Evolutionary conservation across 106 monocot genomes (phyloP).

Genomic region (Xerophyta viscosa): DNA sequence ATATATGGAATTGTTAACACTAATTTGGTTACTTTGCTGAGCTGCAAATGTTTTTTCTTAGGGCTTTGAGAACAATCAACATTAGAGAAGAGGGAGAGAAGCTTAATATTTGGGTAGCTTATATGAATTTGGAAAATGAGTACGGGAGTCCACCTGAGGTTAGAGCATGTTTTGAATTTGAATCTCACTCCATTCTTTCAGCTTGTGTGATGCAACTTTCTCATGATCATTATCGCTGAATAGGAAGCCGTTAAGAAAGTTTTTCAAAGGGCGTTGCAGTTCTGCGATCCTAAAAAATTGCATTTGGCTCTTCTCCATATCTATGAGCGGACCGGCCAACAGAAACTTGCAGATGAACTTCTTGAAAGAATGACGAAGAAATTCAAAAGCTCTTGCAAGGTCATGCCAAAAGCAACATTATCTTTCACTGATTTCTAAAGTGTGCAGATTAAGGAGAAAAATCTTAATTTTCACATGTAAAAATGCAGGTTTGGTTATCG

Average conservation of each 20-base stretch:
- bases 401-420: constrained; percentile 1
- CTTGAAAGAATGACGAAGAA: constrained; percentile 77
- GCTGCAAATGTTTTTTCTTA: too few relatives aligned
- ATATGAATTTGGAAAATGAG: constrained; percentile 88
- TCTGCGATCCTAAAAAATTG: constrained; percentile 77
- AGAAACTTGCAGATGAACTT: constrained; percentile 60
- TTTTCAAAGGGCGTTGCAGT: constrained; percentile 77
- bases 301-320: constrained; percentile 75
- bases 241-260: constrained; percentile 75
- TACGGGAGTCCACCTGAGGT: constrained; percentile 86
- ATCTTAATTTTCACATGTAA: neutral
- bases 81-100: constrained; percentile 85
- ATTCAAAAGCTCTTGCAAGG: constrained; percentile 88
- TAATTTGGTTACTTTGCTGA: neutral
- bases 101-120: constrained; percentile 93
- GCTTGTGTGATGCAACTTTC: neutral
- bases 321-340: constrained; percentile 75
- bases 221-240: neutral
- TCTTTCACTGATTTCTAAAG: neutral
- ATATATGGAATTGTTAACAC: too few relatives aligned
- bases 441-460: neutral
- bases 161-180: neutral
- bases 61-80: constrained; percentile 84
- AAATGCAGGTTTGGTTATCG: constrained; percentile 65
- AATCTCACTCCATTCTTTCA: too few relatives aligned